phyloP scores from a whole-genome alignment of 257 asterid species.

The Plectranthus barbatus region DNA sequence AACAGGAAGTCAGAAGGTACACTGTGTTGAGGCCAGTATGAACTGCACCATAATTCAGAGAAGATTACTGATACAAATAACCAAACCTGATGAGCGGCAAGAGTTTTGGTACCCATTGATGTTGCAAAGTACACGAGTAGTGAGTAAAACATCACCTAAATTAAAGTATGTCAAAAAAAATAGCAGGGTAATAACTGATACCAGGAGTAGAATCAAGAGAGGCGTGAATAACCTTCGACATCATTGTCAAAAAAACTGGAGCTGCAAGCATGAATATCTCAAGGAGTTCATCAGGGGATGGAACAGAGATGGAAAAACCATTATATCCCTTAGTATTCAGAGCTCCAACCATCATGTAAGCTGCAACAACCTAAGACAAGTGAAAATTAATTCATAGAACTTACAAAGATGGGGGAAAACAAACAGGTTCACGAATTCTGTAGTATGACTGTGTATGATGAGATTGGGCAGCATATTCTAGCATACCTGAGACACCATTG shows the following conservation, averaged over 20 bases:
- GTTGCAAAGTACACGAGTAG: conserved; percentile 89
- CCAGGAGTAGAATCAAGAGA: conserved; percentile 7
- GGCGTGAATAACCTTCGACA: conserved; percentile 64
- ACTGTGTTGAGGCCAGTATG: neutral
- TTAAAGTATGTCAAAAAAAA: conserved; percentile 17
- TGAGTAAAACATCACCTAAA: conserved; percentile 75
- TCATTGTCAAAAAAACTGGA: conserved; percentile 89
- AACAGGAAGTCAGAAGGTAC: conserved; percentile 5
- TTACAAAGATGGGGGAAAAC: neutral
- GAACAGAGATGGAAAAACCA: conserved; percentile 75
- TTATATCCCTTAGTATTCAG: conserved; percentile 72
- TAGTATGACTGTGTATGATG: neutral
- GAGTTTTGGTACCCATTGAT: conserved; percentile 65
- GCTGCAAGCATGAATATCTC: conserved; percentile 81
- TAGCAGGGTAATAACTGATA: conserved; percentile 5
- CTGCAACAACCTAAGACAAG: conserved; percentile 78
- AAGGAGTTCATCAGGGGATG: conserved; percentile 56
- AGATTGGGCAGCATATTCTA: conserved; percentile 9
- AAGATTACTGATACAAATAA: conserved; percentile 6
- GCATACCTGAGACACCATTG: conserved; percentile 88
- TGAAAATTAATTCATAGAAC: neutral
- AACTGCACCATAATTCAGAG: neutral
- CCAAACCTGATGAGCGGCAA: conserved; percentile 91
- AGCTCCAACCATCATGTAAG: conserved; percentile 79
- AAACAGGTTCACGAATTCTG: too few relatives aligned